Evolutionary conservation across 176 grass and related monocot species (phyloP).

Genomic region (Eleusine indica): DNA sequence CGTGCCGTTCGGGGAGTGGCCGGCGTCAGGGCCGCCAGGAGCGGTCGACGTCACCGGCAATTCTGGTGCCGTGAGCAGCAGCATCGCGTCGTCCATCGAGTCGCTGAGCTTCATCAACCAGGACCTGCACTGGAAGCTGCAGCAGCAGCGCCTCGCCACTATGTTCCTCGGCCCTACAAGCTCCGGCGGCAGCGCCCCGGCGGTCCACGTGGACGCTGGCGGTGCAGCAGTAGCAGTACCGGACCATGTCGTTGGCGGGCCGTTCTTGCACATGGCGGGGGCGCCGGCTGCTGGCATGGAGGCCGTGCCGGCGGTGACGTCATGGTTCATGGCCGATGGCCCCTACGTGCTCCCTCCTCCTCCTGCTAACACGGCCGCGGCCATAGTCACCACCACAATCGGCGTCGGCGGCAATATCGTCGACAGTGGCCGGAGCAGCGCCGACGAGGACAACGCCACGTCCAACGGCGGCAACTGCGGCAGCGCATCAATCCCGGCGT

Average conservation of each 20-base stretch:
- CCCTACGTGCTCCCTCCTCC: slow-evolving; percentile 29
- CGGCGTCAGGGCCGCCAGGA: background rate
- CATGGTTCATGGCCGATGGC: slow-evolving; percentile 61
- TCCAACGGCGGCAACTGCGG: slow-evolving; percentile 40
- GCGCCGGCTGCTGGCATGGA: slow-evolving; percentile 34
- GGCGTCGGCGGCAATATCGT: slow-evolving; percentile 25
- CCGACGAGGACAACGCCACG: slow-evolving; percentile 19
- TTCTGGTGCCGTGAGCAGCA: slow-evolving; percentile 17
- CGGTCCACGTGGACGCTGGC: background rate
- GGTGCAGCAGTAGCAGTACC: background rate
- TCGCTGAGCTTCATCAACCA: slow-evolving; percentile 98
- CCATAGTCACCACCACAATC: background rate
- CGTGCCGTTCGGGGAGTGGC: slow-evolving; percentile 61
- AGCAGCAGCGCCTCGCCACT: slow-evolving; percentile 83
- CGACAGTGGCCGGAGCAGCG: slow-evolving; percentile 38
- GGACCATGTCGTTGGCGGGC: slow-evolving; percentile 1
- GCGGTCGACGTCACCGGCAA: slow-evolving; percentile 13
- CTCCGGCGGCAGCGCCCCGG: background rate
- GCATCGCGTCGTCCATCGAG: slow-evolving; percentile 88
- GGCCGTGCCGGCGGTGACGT: slow-evolving; percentile 18
- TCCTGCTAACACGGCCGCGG: background rate
- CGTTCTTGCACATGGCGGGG: slow-evolving; percentile 50
- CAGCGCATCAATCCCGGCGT: slow-evolving; percentile 26
- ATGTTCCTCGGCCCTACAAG: slow-evolving; percentile 52
- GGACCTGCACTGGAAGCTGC: slow-evolving; percentile 94